These are phyloP conservation scores for Melastoma candidum DNA, from an alignment of 441 rosid genomes.

Conservation along the genomic window DNA sequence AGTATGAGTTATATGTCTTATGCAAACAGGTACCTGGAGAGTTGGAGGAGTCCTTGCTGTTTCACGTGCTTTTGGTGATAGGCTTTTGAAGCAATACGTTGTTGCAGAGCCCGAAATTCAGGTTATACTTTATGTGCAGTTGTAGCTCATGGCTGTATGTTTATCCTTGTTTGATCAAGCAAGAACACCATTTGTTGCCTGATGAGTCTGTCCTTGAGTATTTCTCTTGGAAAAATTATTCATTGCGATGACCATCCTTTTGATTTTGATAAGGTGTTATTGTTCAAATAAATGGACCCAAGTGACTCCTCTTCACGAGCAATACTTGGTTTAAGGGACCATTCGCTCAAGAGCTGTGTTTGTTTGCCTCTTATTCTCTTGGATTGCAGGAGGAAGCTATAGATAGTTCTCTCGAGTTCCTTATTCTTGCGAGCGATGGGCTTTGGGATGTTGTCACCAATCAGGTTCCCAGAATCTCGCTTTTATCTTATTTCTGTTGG, in stretches of 20 bases:
- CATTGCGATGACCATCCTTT: too few relatives aligned
- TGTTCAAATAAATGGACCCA: too few relatives aligned
- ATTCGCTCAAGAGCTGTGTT: too few relatives aligned
- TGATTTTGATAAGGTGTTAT: too few relatives aligned
- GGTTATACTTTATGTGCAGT: slow-evolving; percentile 27
- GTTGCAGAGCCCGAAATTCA: slow-evolving; percentile 99
- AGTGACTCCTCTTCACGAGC: too few relatives aligned
- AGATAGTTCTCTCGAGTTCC: slow-evolving; percentile 88
- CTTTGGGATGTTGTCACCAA: slow-evolving; percentile 96
- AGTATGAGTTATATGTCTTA: slow-evolving; percentile 1
- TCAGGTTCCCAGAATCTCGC: slow-evolving; percentile 41
- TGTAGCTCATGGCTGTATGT: too few relatives aligned
- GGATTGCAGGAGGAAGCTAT: slow-evolving; percentile 73
- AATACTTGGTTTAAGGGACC: too few relatives aligned
- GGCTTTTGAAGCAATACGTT: slow-evolving; percentile 89
- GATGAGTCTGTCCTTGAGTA: too few relatives aligned
- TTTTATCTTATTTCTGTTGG: background rate
- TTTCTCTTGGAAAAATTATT: too few relatives aligned
- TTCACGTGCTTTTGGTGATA: slow-evolving; percentile 98
- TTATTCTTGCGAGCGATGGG: slow-evolving; percentile 98
- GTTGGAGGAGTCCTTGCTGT: slow-evolving; percentile 99
- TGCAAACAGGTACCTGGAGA: slow-evolving; percentile 84
- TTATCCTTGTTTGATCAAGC: too few relatives aligned
- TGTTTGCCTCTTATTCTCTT: slow-evolving; percentile 3
- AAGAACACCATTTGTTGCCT: too few relatives aligned